A percentile compares a stretch with the other conserved stretches of the same genome.
phyloP scores from a whole-genome alignment of 2,329 filamentous ascomycete genomes.

The Zymoseptoria pseudotritici region DNA sequence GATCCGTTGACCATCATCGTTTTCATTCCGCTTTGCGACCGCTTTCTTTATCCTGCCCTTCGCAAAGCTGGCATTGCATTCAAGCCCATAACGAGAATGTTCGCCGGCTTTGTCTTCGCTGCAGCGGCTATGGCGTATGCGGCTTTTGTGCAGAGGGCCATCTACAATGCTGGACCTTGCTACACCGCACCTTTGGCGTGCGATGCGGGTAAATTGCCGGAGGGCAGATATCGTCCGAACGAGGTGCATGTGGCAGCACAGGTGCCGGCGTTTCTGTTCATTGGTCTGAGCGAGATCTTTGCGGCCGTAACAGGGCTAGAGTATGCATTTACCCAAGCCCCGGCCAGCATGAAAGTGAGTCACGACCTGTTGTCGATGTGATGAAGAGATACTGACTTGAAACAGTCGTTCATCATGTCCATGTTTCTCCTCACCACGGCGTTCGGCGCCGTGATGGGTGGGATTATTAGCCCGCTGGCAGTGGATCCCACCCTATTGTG shows the following conservation, averaged over 20 bases:
- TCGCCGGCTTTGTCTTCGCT: slow-evolving; percentile 46
- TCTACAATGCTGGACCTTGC: slow-evolving; percentile 47
- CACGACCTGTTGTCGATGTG: not conserved
- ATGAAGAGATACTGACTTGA: not conserved
- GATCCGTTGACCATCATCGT: slow-evolving; percentile 38
- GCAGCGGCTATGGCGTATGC: slow-evolving; percentile 47
- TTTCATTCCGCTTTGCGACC: slow-evolving; percentile 39
- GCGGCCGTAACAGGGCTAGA: slow-evolving; percentile 40
- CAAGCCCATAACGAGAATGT: slow-evolving; percentile 45
- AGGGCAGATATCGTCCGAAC: slow-evolving; percentile 31
- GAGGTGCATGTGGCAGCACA: slow-evolving; percentile 32
- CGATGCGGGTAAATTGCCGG: slow-evolving; percentile 24
- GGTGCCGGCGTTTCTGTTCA: slow-evolving; percentile 34
- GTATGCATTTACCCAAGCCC: slow-evolving; percentile 40
- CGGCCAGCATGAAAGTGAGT: slow-evolving; percentile 34
- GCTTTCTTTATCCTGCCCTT: slow-evolving; percentile 33
- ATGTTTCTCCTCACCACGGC: slow-evolving; percentile 39
- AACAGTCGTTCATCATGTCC: slow-evolving; percentile 14
- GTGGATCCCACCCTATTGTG: slow-evolving; percentile 57
- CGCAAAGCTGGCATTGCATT: slow-evolving; percentile 29
- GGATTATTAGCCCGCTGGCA: slow-evolving; percentile 52
- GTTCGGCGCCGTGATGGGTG: slow-evolving; percentile 51
- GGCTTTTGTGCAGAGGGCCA: slow-evolving; percentile 47
- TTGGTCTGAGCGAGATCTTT: slow-evolving; percentile 40
- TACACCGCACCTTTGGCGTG: slow-evolving; percentile 33